Evolutionary conservation across 176 grass and related monocot species (phyloP), one percentile per base, ranked within the genome.

Genomic region (Echinochloa phyllopogon): DNA sequence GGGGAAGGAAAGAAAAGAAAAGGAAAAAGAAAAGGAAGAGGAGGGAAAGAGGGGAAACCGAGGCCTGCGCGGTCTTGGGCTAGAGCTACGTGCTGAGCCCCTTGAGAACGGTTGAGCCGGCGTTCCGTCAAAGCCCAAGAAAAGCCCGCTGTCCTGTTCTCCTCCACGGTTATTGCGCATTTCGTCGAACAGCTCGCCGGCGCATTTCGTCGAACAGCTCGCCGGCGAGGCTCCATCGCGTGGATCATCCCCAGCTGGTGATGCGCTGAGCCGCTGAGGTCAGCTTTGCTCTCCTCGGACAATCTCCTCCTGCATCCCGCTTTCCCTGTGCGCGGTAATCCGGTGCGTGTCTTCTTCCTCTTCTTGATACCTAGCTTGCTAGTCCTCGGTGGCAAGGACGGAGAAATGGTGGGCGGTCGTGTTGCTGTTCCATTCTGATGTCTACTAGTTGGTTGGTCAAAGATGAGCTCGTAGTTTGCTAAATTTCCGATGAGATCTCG

Each of bases 141-240:
- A 33, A 33, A 33, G 29, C 29, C 29, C 29, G 29, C 29, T 33
- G 29, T 33, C 29, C 29, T 33, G 29, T 33, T 33, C 29, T 33
- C 29, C 29, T 33, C 29, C 29, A 33, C 29, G 29, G 29, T 2
- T 33, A 33, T 33, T 33, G 29, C 29, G 29, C 29, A 33, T 33
- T 33, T 24, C 56, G 56, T 59, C 21, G 5, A 38, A 17, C 41
- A 23, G 37, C 83, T 57, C n/a, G n/a, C 4, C 5, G 27, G 38
- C 2, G 38, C 83, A 69, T 69, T 78, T 45, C 18, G 52, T 69
- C 74, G 64, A 85, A 53, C 74, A 85, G 24, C 25, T 3, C 12
- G 1, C 12, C 21, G 41, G 84, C 71, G 45, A 73, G 74, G 10
- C 63, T 24, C 73, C 63, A 10, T 77, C 17, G 23, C 45, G 3